Evolutionary conservation across 148 eudicot species (phyloP).

Genomic region (Camellia sinensis): DNA sequence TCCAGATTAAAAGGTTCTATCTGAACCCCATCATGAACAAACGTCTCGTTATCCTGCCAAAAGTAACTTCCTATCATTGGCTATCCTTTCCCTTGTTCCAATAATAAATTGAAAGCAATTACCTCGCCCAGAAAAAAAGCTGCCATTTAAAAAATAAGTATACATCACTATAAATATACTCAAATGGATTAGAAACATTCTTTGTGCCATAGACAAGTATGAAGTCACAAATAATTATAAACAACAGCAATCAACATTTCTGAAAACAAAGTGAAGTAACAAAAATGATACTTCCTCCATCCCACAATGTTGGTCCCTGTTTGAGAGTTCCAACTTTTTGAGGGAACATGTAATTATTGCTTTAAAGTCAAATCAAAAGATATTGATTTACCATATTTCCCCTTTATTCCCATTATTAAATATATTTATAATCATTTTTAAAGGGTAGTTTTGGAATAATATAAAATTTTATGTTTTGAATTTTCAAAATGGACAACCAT

Average conservation of each 20-base stretch:
- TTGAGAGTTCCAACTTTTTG: no score
- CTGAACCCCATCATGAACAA: constrained; percentile 64
- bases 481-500: no score
- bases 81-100: constrained; percentile 16
- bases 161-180: neutral
- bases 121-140: constrained; percentile 12
- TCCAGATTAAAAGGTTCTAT: constrained; percentile 87
- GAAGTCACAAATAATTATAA: neutral
- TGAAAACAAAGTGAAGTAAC: neutral
- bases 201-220: neutral
- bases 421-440: no score
- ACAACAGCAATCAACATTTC: neutral
- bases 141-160: constrained; percentile 5
- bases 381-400: no score
- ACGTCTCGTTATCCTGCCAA: constrained; percentile 62
- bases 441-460: no score
- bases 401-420: no score
- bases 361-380: no score
- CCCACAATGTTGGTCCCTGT: no score
- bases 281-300: neutral
- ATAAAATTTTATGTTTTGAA: no score
- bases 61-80: constrained; percentile 20
- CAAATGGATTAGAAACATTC: constrained; percentile 1
- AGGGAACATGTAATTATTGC: no score
- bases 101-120: constrained; percentile 16